Percentiles rank a stretch among this genome's conserved stretches.
phyloP scores from a whole-genome alignment of 805 yeast genomes.

The Candida tallmaniae region DNA sequence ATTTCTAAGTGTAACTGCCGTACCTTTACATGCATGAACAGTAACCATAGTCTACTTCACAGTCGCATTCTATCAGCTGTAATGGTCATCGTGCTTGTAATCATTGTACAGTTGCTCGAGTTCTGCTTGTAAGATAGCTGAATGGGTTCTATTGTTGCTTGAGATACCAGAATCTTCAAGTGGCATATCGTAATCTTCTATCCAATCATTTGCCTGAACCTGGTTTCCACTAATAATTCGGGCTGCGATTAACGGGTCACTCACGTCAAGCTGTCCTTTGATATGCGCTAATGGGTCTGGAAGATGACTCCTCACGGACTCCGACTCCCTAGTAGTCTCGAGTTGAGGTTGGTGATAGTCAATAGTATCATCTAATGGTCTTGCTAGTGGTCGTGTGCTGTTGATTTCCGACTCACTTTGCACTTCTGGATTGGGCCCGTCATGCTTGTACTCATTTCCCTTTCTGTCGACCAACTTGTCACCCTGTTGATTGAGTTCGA shows the following conservation, averaged over 20 bases:
- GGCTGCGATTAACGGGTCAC: conserved; percentile 36
- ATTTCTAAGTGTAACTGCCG: too few relatives aligned
- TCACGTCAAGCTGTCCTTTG: conserved; percentile 29
- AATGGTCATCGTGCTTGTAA: conserved; percentile 38
- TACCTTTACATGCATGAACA: too few relatives aligned
- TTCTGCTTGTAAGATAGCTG: too few relatives aligned
- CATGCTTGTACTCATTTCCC: conserved; percentile 30
- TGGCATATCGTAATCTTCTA: conserved; percentile 23
- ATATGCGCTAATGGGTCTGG: conserved; percentile 44
- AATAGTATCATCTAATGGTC: not conserved
- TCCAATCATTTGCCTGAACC: conserved; percentile 30
- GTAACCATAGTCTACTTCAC: too few relatives aligned
- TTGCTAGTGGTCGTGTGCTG: too few relatives aligned
- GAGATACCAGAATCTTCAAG: too few relatives aligned
- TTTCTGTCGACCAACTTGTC: conserved; percentile 29
- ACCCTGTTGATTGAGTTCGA: conserved; percentile 32
- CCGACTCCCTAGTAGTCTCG: not conserved
- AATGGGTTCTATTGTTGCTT: too few relatives aligned
- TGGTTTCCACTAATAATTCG: conserved; percentile 38
- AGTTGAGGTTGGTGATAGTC: not conserved
- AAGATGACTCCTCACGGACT: not conserved
- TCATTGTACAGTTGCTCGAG: conserved; percentile 40
- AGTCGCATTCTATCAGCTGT: too few relatives aligned
- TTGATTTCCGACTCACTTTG: not conserved
- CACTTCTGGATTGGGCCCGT: not conserved